Evolutionary conservation across 1,284 basidiomycete species (phyloP), one percentile per base, ranked within the genome.

Genomic region (Microbotryum lychnidis-dioicae): DNA sequence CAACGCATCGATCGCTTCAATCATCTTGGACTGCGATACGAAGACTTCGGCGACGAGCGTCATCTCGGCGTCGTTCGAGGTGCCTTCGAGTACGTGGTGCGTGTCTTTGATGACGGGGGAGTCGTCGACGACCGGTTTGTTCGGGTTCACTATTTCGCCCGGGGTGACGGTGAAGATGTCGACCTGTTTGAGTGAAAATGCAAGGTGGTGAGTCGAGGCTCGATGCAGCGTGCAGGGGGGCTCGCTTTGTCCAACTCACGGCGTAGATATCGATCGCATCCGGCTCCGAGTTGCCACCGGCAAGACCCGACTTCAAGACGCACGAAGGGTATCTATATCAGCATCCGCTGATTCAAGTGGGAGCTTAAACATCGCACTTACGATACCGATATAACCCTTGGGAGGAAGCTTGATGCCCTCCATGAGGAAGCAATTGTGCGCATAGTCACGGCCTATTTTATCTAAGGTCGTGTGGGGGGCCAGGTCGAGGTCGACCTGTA

Each of bases 211-310:
- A 47, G 20, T n/a, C 2, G n/a, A 16, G n/a, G 12, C 16, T 44
- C 2, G 7, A 42, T 25, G 25, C 33, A 23, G 50, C 18, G 21
- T 14, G 29, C 20, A 33, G 25, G 31, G 9, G 9, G n/a, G 14
- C 3, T 20, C 23, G 10, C 6, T 25, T 16, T 8, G 10, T 25
- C 4, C 25, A 25, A 45, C 65, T 31, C 29, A 66, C 65, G 2
- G 71, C 71, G 50, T 71, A 72, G 12, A 74, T 62, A 25, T 74
- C 73, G 45, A 74, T 60, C n/a, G 66, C 57, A 50, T 73, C 72
- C 18, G 71, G 70, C 54, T 73, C 72, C 18, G 68, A 66, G 51
- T 68, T 69, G 29, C 69, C 71, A 46, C 64, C 68, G 9, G 72
- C 72, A 46, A 74, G 61, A 8, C 64, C 72, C 6, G 71, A 66